Evolutionary conservation across 164 flowering plant genomes (phyloP), one percentile per base, ranked within the genome.

Genomic region (Tinospora cordifolia): DNA sequence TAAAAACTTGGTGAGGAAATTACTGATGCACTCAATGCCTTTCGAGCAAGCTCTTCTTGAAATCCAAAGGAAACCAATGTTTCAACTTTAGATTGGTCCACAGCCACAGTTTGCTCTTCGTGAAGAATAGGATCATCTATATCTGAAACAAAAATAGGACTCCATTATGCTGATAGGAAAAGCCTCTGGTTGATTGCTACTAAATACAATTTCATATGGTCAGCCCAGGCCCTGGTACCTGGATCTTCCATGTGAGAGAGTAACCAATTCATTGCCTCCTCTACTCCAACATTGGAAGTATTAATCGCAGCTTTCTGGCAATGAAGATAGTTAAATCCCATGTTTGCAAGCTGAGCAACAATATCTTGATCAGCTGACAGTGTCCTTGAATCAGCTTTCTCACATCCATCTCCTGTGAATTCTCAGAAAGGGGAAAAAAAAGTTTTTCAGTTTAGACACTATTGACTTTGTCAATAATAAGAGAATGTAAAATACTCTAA

Each of bases 211-310:
- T 54, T 54, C 60, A 54, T 17, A 3, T 54, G 60, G 25, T 63
- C 27, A 26, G 51, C 36, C 51, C 27, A 26, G 51, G 72, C 49
- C 49, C 47, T 41, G 24, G 22, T 74, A 94, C 99, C 99, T 77
- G 97, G 86, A 86, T 95, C 99, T 71, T 90, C 90, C 97, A 90
- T 88, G 85, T 95, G 99, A 75, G 90, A 81, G 65, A 95, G 93
- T 71, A 95, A 79, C 99, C 99, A 95, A 75, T 87, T 90, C 99
- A 92, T 95, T 51, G 99, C 99, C 83, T 87, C 99, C 78, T 92
- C 97, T 26, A 92, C 88, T 66, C 99, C 99, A 66, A 75, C 75
- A 84, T 92, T 92, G 66, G 83, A 83, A 62, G 97, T 91, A 77
- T 81, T 88, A 66, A 92, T 87, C 6, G 96, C 98, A 76, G 98